These are phyloP conservation scores for Rhizophora apiculata DNA, from an alignment of 345 rosid species.

Conservation along the genomic window DNA sequence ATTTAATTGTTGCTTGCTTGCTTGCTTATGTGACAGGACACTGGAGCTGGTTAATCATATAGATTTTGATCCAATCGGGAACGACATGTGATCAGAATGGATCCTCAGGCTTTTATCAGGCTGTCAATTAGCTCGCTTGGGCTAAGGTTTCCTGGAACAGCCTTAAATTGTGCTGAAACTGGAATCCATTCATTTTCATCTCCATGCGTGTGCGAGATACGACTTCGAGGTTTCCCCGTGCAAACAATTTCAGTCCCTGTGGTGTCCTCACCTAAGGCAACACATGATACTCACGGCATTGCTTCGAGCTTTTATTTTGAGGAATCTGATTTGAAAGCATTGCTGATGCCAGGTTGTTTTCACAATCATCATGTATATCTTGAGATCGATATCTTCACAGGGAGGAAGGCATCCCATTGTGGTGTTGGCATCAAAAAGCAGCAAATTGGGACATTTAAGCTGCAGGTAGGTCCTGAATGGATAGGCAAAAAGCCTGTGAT, in stretches of 20 bases:
- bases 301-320: constrained; percentile 86
- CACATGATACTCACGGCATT: constrained; percentile 69
- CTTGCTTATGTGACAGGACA: constrained; percentile 21
- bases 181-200: constrained; percentile 48
- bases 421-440: constrained; percentile 81
- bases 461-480: constrained; percentile 89
- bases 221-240: constrained; percentile 85
- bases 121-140: constrained; percentile 81
- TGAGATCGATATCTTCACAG: constrained; percentile 60
- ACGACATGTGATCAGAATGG: constrained; percentile 60
- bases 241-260: constrained; percentile 72
- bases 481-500: constrained; percentile 61
- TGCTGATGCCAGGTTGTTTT: constrained; percentile 76
- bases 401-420: constrained; percentile 64
- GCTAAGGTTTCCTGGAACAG: constrained; percentile 57
- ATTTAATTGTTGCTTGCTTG: not conserved
- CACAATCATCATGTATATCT: constrained; percentile 58
- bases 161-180: constrained; percentile 39
- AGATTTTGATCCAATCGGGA: constrained; percentile 45
- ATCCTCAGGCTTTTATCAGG: constrained; percentile 94
- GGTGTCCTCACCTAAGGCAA: constrained; percentile 64
- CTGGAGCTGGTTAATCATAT: constrained; percentile 27
- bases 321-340: constrained; percentile 78
- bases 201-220: constrained; percentile 73
- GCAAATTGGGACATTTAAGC: constrained; percentile 72